Conservation (phyloP, 306 rosid genomes). For the Rosa rugosa region DNA sequence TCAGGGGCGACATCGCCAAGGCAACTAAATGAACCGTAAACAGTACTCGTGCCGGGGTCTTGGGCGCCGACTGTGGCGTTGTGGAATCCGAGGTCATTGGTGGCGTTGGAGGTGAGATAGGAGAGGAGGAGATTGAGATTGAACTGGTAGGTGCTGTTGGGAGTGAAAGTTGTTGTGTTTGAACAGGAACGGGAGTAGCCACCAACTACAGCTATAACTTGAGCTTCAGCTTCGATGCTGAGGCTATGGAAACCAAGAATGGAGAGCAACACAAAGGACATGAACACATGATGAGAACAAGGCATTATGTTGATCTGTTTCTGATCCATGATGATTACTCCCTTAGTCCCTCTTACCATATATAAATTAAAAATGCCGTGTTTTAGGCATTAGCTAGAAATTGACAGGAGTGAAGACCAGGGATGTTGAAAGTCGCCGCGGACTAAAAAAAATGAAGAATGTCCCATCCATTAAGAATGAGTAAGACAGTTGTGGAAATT, state of each 20-base stretch:
- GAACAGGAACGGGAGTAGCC: constrained; percentile 10
- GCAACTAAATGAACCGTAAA: constrained; percentile 26
- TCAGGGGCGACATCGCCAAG: constrained; percentile 25
- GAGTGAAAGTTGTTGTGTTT: constrained; percentile 28
- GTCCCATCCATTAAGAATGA: too few relatives aligned
- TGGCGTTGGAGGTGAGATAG: constrained; percentile 45
- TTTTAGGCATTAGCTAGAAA: too few relatives aligned
- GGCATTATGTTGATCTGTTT: too few relatives aligned
- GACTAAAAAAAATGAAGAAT: too few relatives aligned
- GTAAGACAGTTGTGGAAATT: too few relatives aligned
- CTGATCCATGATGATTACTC: too few relatives aligned
- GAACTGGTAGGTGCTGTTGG: constrained; percentile 39
- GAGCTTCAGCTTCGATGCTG: background rate
- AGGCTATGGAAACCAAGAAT: background rate
- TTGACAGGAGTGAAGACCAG: too few relatives aligned
- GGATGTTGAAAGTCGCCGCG: too few relatives aligned
- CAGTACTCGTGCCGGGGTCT: background rate
- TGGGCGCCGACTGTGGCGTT: constrained; percentile 3
- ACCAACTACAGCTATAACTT: too few relatives aligned
- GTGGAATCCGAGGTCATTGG: constrained; percentile 18
- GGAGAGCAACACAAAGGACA: background rate
- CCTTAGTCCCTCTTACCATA: too few relatives aligned
- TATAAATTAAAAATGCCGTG: too few relatives aligned
- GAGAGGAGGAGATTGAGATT: constrained; percentile 42
- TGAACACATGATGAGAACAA: too few relatives aligned